Evolutionary conservation across 441 rosid genomes (phyloP).

Genomic region (Geranium incanum): DNA sequence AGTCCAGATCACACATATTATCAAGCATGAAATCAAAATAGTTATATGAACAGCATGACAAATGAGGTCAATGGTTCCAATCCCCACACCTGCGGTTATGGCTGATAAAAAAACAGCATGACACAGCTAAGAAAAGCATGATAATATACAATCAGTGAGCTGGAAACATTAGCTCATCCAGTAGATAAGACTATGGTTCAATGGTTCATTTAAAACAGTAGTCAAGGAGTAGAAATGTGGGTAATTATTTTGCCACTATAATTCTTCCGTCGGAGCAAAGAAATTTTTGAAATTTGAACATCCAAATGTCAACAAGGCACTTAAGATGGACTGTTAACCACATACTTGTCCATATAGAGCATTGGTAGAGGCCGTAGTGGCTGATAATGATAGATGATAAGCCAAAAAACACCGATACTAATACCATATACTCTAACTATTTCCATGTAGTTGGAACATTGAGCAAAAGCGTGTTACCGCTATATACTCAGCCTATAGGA

Average conservation of each 20-base stretch:
- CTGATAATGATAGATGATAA: not conserved
- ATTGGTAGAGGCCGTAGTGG: not conserved
- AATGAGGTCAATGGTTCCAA: no score
- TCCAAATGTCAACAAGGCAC: not conserved
- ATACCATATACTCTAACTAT: not conserved
- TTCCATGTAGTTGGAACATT: not conserved
- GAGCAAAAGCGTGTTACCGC: no score
- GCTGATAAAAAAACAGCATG: no score
- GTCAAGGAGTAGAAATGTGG: not conserved
- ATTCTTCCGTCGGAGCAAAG: not conserved
- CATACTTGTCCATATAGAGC: not conserved
- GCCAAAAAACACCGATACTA: not conserved
- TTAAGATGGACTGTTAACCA: not conserved
- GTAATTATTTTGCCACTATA: not conserved
- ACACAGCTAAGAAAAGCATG: not conserved
- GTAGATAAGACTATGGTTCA: not conserved
- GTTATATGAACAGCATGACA: not conserved
- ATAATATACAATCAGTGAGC: not conserved
- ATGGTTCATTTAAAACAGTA: not conserved
- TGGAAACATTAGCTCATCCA: slow-evolving; percentile 4
- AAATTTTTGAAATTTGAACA: not conserved
- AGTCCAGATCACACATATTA: not conserved
- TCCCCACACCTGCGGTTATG: no score
- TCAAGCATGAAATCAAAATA: not conserved
- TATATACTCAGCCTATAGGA: no score